Evolutionary conservation across 2,329 filamentous ascomycete species (phyloP), one percentile per base, ranked within the genome.

Genomic region (Aspergillus ochraceus): DNA sequence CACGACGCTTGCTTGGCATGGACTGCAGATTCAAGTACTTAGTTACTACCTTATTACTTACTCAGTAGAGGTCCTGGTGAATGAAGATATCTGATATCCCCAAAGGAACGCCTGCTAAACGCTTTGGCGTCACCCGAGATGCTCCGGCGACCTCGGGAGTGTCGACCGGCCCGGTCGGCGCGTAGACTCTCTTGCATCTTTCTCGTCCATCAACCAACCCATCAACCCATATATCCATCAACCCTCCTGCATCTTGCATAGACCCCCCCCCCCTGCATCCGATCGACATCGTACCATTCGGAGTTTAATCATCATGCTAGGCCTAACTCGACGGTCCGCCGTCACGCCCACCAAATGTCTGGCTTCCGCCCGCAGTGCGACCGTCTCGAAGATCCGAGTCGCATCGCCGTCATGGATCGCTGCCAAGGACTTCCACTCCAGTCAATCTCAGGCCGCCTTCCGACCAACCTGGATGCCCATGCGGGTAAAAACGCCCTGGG

Each of bases 401-500:
- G 9, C 22, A 22, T 47, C 42, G 20, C 42, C 42, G n/a, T 59
- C 57, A 11, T 52, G 60, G 12, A 59, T 60, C 29, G 52, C 59
- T 24, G 39, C 11, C 8, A 64, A 67, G 42, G 52, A 70, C 14
- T 73, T 77, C 46, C 72, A 75, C 55, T 61, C 66, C 32, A 73
- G 69, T 30, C 64, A 62, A 14, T 54, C 58, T 22, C 68, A 67
- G 51, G 66, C 65, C 12, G 72, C 63, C 6, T 71, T 65, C 46
- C 68, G 68, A 26, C 73, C 74, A 8, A 74, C 71, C 17, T 78
- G 76, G 76, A 85, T 84, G 52, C 81, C 82, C 19, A 83, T 84
- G 76, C 79, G 86, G 49, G 84, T 88, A 8, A 84, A 84, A 61
- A 88, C 83, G n/a, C 87, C 88, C 29, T 90, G 88, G 85, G 83